Conservation (phyloP, 768 basidiomycete species). For the Auricularia sp. region DNA sequence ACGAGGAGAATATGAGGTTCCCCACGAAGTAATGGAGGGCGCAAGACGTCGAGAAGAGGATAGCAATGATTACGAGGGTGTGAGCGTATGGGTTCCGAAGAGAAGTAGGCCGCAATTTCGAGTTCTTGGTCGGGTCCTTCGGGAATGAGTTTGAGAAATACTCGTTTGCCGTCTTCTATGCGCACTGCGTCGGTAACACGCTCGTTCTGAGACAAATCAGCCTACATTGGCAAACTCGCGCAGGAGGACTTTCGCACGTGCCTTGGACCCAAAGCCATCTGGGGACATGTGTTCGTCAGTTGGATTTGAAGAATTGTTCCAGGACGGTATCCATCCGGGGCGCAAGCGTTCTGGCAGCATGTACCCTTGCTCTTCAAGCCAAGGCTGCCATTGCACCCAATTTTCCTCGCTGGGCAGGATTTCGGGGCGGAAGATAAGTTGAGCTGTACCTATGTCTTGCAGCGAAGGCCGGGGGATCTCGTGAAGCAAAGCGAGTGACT, state of each 20-base stretch:
- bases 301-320: neutral
- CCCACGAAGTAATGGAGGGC: neutral
- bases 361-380: conserved; percentile 3
- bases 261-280: neutral
- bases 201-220: neutral
- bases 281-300: neutral
- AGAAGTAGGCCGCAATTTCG: neutral
- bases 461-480: neutral
- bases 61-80: neutral
- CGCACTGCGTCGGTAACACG: neutral
- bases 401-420: neutral
- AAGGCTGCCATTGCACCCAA: conserved; percentile 4
- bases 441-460: neutral
- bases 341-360: conserved; percentile 4
- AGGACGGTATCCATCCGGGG: conserved; percentile 7
- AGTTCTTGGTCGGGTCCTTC: neutral
- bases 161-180: neutral
- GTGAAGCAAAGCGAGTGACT: neutral
- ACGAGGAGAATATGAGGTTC: neutral
- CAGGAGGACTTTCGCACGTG: too few relatives aligned
- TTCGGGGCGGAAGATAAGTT: neutral
- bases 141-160: neutral
- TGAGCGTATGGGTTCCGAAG: neutral
- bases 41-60: neutral
- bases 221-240: neutral